Percentiles rank a stretch among this genome's conserved stretches.
phyloP scores from a whole-genome alignment of 2,329 filamentous ascomycete species.

The Colletotrichum higginsianum region DNA sequence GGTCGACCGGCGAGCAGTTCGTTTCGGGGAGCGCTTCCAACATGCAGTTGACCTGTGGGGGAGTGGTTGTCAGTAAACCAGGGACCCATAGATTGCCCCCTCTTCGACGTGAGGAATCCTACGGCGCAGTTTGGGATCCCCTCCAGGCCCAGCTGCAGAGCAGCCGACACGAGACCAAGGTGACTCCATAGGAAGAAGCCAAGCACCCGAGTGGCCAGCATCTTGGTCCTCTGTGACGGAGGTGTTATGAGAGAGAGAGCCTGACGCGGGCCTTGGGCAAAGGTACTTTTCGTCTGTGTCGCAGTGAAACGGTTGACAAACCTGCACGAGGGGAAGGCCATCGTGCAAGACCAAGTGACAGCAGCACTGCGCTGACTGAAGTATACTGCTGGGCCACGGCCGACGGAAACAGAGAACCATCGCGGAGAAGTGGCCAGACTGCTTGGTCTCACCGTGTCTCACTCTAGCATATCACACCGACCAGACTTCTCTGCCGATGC shows the following conservation, averaged over 20 bases:
- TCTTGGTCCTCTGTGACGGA: not conserved
- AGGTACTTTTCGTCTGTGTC: not conserved
- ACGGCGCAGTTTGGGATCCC: slow-evolving; percentile 19
- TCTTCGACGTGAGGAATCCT: not conserved
- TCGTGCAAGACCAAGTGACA: not conserved
- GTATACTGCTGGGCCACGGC: too few relatives aligned
- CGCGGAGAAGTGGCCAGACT: not conserved
- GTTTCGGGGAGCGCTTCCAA: slow-evolving; percentile 10
- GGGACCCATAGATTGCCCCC: not conserved
- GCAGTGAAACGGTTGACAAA: not conserved
- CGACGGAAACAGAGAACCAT: not conserved
- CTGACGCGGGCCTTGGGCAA: not conserved
- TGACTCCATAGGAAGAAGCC: not conserved
- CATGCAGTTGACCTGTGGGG: slow-evolving; percentile 24
- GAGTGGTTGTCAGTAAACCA: not conserved
- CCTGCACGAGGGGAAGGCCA: too few relatives aligned
- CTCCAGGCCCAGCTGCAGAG: not conserved
- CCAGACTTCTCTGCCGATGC: not conserved
- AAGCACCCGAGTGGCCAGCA: not conserved
- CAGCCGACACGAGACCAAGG: not conserved
- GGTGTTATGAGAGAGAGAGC: not conserved
- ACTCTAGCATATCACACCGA: not conserved
- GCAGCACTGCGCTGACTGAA: not conserved
- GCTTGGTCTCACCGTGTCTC: not conserved
- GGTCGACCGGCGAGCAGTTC: slow-evolving; percentile 46